A percentile compares a stretch with the other conserved stretches of the same genome.
phyloP scores from a whole-genome alignment of 2,329 filamentous ascomycete species.

The Calonectria montana region DNA sequence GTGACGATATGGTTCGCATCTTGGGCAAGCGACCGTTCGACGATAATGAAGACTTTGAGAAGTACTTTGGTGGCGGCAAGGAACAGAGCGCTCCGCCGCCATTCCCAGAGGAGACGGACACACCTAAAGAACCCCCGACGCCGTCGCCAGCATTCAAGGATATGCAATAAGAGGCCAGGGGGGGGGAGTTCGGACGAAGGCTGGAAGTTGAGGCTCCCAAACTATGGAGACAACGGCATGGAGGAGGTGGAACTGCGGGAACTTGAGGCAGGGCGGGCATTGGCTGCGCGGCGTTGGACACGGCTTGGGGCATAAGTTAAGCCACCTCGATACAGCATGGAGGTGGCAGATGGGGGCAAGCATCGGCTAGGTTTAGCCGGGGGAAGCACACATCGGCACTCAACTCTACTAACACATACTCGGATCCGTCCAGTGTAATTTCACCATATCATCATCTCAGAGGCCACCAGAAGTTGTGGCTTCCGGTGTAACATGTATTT shows the following conservation, averaged over 20 bases:
- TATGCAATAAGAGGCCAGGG: slow-evolving; percentile 29
- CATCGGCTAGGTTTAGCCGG: slow-evolving; percentile 26
- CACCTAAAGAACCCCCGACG: slow-evolving; percentile 49
- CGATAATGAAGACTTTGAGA: slow-evolving; percentile 87
- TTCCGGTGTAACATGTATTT: slow-evolving; percentile 40
- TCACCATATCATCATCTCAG: slow-evolving; percentile 36
- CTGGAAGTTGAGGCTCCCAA: slow-evolving; percentile 1
- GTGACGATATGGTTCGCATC: slow-evolving; percentile 92
- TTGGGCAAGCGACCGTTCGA: slow-evolving; percentile 87
- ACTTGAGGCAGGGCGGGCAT: slow-evolving; percentile 34
- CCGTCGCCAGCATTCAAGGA: slow-evolving; percentile 54
- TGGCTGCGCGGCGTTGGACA: slow-evolving; percentile 31
- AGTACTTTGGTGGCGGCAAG: slow-evolving; percentile 83
- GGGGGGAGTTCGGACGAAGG: not conserved
- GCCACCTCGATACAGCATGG: slow-evolving; percentile 15
- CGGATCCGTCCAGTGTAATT: slow-evolving; percentile 40
- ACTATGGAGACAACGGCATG: slow-evolving; percentile 9
- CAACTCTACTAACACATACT: slow-evolving; percentile 43
- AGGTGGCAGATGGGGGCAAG: slow-evolving; percentile 5
- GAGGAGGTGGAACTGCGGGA: slow-evolving; percentile 34
- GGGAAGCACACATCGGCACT: slow-evolving; percentile 40
- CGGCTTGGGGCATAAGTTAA: slow-evolving; percentile 15
- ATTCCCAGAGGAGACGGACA: slow-evolving; percentile 59
- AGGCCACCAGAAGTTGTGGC: slow-evolving; percentile 22
- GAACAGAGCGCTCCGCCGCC: slow-evolving; percentile 69